Conservation (phyloP, 768 basidiomycete genomes). For the Lenzites betulinus region DNA sequence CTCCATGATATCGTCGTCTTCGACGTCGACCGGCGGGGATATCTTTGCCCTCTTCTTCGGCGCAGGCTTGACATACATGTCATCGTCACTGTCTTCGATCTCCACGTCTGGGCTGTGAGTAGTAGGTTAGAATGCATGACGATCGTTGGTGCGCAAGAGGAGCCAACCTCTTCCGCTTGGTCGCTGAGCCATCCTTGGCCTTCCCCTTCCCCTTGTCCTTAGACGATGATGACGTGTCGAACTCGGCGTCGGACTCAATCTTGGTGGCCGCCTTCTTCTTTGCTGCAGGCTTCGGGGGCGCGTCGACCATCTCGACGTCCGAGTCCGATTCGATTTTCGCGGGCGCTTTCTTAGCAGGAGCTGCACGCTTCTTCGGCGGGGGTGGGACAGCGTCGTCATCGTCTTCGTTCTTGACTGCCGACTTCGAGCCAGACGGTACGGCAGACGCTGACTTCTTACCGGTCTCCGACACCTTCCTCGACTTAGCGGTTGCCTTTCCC, state of each 20-base stretch:
- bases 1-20: constrained; percentile 16
- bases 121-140: not conserved
- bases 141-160: not conserved
- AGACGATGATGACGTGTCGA: constrained; percentile 32
- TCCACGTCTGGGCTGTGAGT: constrained; percentile 36
- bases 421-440: constrained; percentile 44
- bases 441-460: constrained; percentile 33
- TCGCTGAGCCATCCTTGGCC: constrained; percentile 36
- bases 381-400: constrained; percentile 31
- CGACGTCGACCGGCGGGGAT: constrained; percentile 19
- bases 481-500: constrained; percentile 46
- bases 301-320: constrained; percentile 45
- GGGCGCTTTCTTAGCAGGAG: constrained; percentile 44
- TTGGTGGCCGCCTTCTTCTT: constrained; percentile 38
- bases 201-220: constrained; percentile 49
- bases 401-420: constrained; percentile 48
- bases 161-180: constrained; percentile 72
- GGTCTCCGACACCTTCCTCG: constrained; percentile 31
- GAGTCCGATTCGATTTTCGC: constrained; percentile 48
- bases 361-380: constrained; percentile 42
- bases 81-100: constrained; percentile 46
- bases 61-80: constrained; percentile 43
- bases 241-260: constrained; percentile 45
- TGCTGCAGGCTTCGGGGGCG: constrained; percentile 40
- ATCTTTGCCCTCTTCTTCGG: constrained; percentile 44